Evolutionary conservation across 768 basidiomycete genomes (phyloP).

Genomic region (Pleurotus djamor): DNA sequence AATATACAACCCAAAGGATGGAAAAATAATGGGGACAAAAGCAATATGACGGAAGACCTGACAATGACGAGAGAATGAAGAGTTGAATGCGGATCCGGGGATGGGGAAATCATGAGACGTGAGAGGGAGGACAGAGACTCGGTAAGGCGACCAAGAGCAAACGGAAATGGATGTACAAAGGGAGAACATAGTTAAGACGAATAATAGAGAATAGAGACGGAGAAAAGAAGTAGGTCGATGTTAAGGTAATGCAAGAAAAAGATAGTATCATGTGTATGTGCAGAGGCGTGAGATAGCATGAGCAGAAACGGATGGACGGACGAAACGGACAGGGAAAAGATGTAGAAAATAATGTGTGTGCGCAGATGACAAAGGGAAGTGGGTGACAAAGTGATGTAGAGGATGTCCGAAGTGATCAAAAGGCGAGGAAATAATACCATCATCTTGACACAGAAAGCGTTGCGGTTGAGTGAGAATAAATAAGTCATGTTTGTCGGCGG

Average conservation of each 20-base stretch:
- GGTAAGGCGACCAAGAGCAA: background rate
- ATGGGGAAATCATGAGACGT: background rate
- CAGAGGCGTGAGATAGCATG: slow-evolving; percentile 3
- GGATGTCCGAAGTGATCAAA: background rate
- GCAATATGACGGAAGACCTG: background rate
- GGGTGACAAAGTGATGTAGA: slow-evolving; percentile 1
- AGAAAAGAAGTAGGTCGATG: background rate
- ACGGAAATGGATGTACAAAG: background rate
- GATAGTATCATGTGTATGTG: background rate
- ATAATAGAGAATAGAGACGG: background rate
- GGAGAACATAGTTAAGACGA: too few species aligned
- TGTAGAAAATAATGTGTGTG: background rate
- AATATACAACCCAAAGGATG: background rate
- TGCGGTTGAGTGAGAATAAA: background rate
- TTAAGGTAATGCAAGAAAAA: background rate
- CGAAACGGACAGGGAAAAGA: background rate
- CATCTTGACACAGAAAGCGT: background rate
- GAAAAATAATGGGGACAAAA: background rate
- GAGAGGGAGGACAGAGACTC: background rate
- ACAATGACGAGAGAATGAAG: background rate
- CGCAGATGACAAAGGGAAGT: background rate
- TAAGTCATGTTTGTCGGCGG: slow-evolving; percentile 14
- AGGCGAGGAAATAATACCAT: background rate
- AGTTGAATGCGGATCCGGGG: background rate
- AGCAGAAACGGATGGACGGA: background rate